Percentiles rank a stretch among this genome's conserved stretches.
phyloP scores from a whole-genome alignment of 2,329 filamentous ascomycete genomes.

The Purpureocillium takamizusanense region DNA sequence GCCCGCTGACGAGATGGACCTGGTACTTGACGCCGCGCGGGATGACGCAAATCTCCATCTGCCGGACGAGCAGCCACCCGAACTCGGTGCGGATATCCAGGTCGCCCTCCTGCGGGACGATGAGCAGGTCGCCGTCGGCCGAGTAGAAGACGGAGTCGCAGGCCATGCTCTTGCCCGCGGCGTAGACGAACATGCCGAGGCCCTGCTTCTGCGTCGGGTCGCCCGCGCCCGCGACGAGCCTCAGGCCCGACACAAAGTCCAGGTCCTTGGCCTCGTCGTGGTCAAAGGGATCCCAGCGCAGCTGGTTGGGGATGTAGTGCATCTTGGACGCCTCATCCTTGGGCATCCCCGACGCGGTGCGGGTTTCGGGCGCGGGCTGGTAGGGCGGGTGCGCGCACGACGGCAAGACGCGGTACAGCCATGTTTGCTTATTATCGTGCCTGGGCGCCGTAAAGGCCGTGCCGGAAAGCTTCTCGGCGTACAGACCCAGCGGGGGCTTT shows the following conservation, averaged over 20 bases:
- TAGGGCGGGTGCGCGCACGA: constrained; percentile 52
- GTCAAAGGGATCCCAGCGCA: constrained; percentile 77
- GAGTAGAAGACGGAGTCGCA: constrained; percentile 73
- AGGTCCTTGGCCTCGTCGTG: constrained; percentile 45
- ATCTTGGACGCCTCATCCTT: constrained; percentile 16
- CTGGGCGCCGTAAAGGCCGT: constrained; percentile 60
- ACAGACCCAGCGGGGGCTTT: constrained; percentile 68
- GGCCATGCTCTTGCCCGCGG: constrained; percentile 69
- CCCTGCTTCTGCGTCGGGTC: constrained; percentile 73
- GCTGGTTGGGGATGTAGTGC: constrained; percentile 57
- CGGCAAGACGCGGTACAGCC: constrained; percentile 63
- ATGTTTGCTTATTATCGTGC: constrained; percentile 60
- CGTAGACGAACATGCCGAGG: constrained; percentile 72
- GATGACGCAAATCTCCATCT: constrained; percentile 70
- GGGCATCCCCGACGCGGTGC: constrained; percentile 4
- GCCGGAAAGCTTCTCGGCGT: constrained; percentile 70
- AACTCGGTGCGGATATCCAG: constrained; percentile 73
- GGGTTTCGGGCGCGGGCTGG: constrained; percentile 42
- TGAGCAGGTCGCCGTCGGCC: constrained; percentile 69
- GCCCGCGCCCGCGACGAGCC: constrained; percentile 70
- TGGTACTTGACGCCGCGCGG: constrained; percentile 67
- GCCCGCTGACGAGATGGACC: constrained; percentile 53
- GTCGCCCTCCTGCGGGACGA: constrained; percentile 65
- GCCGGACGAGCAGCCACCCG: constrained; percentile 64
- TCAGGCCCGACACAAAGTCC: constrained; percentile 49